phyloP scores from a whole-genome alignment of 106 monocot species.

The Apostasia ramifera region DNA sequence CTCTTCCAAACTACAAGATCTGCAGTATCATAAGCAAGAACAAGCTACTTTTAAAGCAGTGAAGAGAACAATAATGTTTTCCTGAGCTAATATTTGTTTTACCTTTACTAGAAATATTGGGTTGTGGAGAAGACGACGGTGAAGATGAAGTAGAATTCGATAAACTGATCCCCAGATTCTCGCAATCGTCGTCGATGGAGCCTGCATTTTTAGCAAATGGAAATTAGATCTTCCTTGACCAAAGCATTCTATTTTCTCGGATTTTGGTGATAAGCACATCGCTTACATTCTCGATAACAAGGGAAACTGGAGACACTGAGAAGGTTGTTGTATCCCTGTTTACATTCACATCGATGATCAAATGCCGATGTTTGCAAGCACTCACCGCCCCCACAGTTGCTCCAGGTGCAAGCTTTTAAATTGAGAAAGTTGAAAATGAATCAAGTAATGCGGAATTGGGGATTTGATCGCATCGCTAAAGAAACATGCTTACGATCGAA shows the following conservation, averaged over 20 bases:
- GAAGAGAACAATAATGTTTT: background rate
- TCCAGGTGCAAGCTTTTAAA: conserved; percentile 17
- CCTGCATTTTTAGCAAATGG: conserved; percentile 9
- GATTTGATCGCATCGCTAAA: background rate
- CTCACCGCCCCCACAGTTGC: conserved; percentile 15
- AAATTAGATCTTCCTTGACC: background rate
- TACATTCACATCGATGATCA: conserved; percentile 19
- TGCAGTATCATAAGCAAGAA: background rate
- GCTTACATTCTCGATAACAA: conserved; percentile 13
- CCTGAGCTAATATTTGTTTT: background rate
- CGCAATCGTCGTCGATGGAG: conserved; percentile 18
- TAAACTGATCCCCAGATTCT: conserved; percentile 13
- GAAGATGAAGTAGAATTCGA: background rate
- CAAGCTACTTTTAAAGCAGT: background rate
- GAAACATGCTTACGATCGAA: conserved; percentile 15
- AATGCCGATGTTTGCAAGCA: conserved; percentile 10
- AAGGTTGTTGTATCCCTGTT: conserved; percentile 10
- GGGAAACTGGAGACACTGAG: conserved; percentile 19
- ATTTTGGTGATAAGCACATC: background rate
- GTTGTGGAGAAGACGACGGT: background rate
- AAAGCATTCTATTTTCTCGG: background rate
- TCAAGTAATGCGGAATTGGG: background rate
- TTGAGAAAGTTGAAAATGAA: background rate
- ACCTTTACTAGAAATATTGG: background rate
- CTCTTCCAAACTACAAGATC: background rate